Percentiles rank a stretch among this genome's conserved stretches.
Evolutionary conservation across 805 yeast species (phyloP).

Genomic region (Yamadazyma takamatsuzukensis): DNA sequence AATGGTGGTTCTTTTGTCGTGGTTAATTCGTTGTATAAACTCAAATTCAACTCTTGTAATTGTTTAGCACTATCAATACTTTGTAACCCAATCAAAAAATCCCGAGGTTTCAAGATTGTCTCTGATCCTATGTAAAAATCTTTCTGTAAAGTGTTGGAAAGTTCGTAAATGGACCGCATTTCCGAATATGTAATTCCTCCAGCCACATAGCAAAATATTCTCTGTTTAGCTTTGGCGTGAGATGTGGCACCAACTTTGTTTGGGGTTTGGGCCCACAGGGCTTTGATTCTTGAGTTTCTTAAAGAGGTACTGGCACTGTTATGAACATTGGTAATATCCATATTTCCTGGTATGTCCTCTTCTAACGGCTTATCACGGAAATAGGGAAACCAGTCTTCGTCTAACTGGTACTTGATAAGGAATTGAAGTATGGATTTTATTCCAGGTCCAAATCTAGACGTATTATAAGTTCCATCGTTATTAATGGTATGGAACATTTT

Average conservation of each 20-base stretch:
- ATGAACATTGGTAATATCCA: slow-evolving; percentile 7
- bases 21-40: slow-evolving; percentile 20
- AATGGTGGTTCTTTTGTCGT: slow-evolving; percentile 41
- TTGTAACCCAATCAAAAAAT: slow-evolving; percentile 41
- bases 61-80: slow-evolving; percentile 34
- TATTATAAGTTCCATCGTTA: slow-evolving; percentile 52
- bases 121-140: slow-evolving; percentile 84
- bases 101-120: slow-evolving; percentile 58
- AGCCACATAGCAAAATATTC: slow-evolving; percentile 74
- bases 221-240: slow-evolving; percentile 41
- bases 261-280: slow-evolving; percentile 64
- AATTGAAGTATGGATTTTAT: slow-evolving; percentile 54
- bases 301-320: slow-evolving; percentile 36
- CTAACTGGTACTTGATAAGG: slow-evolving; percentile 49
- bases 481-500: slow-evolving; percentile 55
- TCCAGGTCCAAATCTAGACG: slow-evolving; percentile 73
- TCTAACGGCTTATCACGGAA: slow-evolving; percentile 68
- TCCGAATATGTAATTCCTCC: slow-evolving; percentile 92
- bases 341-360: slow-evolving; percentile 33
- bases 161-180: slow-evolving; percentile 67
- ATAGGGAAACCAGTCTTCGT: slow-evolving; percentile 64
- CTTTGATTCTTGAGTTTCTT: slow-evolving; percentile 68
- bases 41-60: slow-evolving; percentile 41
- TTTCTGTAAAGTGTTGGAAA: slow-evolving; percentile 56
- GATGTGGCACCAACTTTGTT: slow-evolving; percentile 12